Percentiles rank a stretch among this genome's conserved stretches.
These are phyloP conservation scores for Capsicum baccatum DNA, from an alignment of 257 asterid species.

Conservation along the genomic window DNA sequence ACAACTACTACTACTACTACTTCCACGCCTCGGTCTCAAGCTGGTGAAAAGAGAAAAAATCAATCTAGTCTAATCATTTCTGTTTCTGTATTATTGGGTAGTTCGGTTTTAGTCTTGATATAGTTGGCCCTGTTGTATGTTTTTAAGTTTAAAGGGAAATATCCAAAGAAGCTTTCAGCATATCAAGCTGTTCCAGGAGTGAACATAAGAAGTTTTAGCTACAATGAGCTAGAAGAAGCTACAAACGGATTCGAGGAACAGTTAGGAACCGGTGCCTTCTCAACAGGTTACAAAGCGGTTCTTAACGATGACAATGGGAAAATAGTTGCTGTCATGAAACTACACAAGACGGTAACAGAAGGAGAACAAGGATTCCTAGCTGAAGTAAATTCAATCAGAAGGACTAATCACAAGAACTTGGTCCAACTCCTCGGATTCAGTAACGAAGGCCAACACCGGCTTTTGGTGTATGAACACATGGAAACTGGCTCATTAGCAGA, in stretches of 20 bases:
- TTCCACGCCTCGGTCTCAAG: background rate
- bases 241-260: background rate
- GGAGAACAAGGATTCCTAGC: conserved; percentile 33
- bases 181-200: background rate
- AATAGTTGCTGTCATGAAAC: conserved; percentile 43
- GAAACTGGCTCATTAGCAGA: conserved; percentile 37
- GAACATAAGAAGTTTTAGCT: background rate
- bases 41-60: background rate
- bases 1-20: too few relatives aligned
- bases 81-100: background rate
- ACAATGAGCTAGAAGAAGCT: background rate
- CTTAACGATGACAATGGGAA: background rate
- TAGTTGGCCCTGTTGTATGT: background rate
- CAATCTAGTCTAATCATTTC: background rate
- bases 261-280: background rate
- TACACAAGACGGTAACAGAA: conserved; percentile 29
- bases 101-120: background rate
- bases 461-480: conserved; percentile 46
- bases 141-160: background rate
- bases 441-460: conserved; percentile 33
- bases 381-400: conserved; percentile 28
- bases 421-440: conserved; percentile 46
- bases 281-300: background rate
- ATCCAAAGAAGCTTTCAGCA: background rate
- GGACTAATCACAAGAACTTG: conserved; percentile 47